phyloP scores from a whole-genome alignment of 192 early-diverging fungal genomes.

The Obelidium mucronatum region DNA sequence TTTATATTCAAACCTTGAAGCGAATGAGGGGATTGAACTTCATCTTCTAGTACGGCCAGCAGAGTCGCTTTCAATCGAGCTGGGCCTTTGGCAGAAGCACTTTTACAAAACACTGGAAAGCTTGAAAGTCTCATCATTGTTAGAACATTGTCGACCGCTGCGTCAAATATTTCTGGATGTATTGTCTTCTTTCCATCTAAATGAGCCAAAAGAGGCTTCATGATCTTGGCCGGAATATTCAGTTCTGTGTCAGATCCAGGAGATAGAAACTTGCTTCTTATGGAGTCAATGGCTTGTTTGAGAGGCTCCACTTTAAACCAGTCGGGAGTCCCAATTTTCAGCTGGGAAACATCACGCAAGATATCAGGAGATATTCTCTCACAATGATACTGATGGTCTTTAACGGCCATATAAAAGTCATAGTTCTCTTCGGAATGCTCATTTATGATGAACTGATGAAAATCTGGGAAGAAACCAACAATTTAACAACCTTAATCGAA shows the following conservation, averaged over 20 bases:
- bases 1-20: background rate
- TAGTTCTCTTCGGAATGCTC: conserved; percentile 11
- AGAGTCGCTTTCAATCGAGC: conserved; percentile 3
- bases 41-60: conserved; percentile 13
- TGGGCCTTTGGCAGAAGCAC: background rate
- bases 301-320: background rate
- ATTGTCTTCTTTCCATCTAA: conserved; percentile 25
- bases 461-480: conserved; percentile 1
- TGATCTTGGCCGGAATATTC: conserved; percentile 38
- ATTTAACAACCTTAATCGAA: background rate
- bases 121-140: conserved; percentile 38
- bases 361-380: conserved; percentile 6
- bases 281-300: conserved; percentile 5
- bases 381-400: conserved; percentile 13
- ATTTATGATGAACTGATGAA: conserved; percentile 3
- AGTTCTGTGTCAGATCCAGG: conserved; percentile 19
- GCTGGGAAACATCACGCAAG: background rate
- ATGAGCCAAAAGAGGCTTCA: conserved; percentile 16
- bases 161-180: conserved; percentile 39
- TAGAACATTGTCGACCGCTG: conserved; percentile 33
- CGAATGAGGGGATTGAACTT: background rate
- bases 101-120: conserved; percentile 35
- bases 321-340: background rate
- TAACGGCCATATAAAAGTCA: conserved; percentile 26
- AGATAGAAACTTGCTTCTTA: conserved; percentile 25